Conservation (phyloP, 1,284 basidiomycete species). For the Neolentinus lepideus region DNA sequence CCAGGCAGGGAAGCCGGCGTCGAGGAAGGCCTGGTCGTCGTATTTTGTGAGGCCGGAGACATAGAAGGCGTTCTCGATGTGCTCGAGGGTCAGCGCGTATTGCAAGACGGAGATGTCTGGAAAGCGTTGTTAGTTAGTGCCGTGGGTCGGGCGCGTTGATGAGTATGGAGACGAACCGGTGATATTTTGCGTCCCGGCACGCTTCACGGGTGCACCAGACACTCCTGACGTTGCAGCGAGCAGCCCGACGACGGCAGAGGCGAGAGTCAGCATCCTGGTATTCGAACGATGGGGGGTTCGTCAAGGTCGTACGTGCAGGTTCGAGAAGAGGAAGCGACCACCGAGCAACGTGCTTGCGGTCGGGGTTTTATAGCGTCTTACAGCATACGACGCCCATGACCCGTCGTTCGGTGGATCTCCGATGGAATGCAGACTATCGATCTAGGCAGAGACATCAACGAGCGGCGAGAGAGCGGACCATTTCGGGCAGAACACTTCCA, state of each 20-base stretch:
- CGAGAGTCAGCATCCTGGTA: background rate
- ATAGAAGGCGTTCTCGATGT: conserved; percentile 41
- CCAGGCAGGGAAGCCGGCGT: conserved; percentile 34
- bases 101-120: conserved; percentile 33
- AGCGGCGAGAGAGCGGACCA: background rate
- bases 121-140: background rate
- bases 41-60: conserved; percentile 30
- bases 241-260: background rate
- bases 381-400: background rate
- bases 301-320: background rate
- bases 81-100: conserved; percentile 52
- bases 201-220: background rate
- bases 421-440: background rate
- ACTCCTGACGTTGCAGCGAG: background rate
- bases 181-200: background rate
- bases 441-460: background rate
- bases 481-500: background rate
- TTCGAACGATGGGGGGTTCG: background rate
- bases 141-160: no score
- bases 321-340: background rate
- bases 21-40: conserved; percentile 30
- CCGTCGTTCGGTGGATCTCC: background rate
- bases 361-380: background rate
- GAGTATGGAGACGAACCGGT: background rate
- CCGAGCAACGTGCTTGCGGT: background rate